These are phyloP conservation scores for Monilinia fructigena DNA, from an alignment of 2,329 filamentous ascomycete species.

Conservation along the genomic window DNA sequence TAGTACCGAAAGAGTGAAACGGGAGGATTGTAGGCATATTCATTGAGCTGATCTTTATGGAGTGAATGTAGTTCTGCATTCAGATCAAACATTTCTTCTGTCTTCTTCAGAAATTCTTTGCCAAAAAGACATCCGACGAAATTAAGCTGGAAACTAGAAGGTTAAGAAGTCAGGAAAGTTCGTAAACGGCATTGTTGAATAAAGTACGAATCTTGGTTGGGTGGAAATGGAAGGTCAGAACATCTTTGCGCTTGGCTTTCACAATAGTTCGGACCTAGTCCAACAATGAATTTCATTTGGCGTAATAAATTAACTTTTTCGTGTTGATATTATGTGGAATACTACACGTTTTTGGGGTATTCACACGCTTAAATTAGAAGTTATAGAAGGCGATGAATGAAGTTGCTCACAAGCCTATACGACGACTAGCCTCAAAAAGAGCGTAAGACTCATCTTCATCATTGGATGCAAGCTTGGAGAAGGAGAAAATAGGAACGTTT, in stretches of 20 bases:
- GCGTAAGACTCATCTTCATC: conserved; percentile 1
- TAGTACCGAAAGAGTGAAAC: conserved; percentile 9
- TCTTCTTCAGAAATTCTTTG: conserved; percentile 1
- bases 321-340: neutral
- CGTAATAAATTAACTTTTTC: neutral
- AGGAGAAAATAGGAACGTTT: conserved; percentile 1
- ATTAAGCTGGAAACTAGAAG: conserved; percentile 1
- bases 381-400: neutral
- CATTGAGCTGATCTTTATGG: neutral
- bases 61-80: conserved; percentile 12
- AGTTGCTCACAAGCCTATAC: conserved; percentile 9
- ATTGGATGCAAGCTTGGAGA: conserved; percentile 2
- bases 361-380: neutral
- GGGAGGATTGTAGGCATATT: conserved; percentile 15
- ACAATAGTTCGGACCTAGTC: neutral
- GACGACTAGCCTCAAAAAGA: conserved; percentile 12
- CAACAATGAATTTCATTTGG: neutral
- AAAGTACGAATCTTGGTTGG: neutral
- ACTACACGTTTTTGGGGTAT: neutral
- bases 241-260: neutral
- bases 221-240: neutral
- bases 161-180: neutral
- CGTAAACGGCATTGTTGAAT: neutral
- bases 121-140: neutral
- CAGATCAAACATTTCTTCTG: conserved; percentile 3